These are phyloP conservation scores for Amauroascus niger DNA, from an alignment of 2,329 filamentous ascomycete genomes.

Conservation along the genomic window DNA sequence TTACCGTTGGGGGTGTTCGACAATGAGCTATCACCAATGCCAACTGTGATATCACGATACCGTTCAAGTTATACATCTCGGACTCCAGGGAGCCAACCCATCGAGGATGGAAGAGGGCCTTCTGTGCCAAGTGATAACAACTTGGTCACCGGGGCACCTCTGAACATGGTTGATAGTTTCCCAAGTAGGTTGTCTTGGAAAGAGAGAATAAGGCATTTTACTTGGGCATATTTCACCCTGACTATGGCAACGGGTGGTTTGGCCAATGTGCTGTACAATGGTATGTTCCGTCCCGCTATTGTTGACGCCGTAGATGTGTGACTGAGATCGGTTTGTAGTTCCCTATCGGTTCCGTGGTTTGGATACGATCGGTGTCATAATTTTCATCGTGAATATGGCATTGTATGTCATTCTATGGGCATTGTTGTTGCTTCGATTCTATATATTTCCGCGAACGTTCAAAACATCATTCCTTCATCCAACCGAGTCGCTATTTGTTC, in stretches of 20 bases:
- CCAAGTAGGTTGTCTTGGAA: conserved; percentile 37
- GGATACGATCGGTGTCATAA: conserved; percentile 48
- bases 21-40: conserved; percentile 2
- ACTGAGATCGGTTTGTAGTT: conserved; percentile 39
- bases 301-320: conserved; percentile 21
- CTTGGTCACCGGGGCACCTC: conserved; percentile 16
- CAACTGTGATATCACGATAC: conserved; percentile 11
- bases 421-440: conserved; percentile 60
- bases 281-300: conserved; percentile 41
- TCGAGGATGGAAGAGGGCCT: not conserved
- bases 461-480: conserved; percentile 63
- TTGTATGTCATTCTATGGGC: conserved; percentile 55
- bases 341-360: conserved; percentile 50
- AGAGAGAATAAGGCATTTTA: conserved; percentile 52
- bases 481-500: conserved; percentile 67
- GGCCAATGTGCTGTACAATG: conserved; percentile 49
- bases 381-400: conserved; percentile 54
- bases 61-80: conserved; percentile 4
- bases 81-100: not conserved
- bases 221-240: conserved; percentile 72
- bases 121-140: conserved; percentile 3
- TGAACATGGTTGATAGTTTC: conserved; percentile 15
- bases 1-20: conserved; percentile 12
- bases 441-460: conserved; percentile 60
- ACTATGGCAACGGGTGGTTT: conserved; percentile 54